Evolutionary conservation across 257 asterid species (phyloP).

Genomic region (Leptodermis oblonga): DNA sequence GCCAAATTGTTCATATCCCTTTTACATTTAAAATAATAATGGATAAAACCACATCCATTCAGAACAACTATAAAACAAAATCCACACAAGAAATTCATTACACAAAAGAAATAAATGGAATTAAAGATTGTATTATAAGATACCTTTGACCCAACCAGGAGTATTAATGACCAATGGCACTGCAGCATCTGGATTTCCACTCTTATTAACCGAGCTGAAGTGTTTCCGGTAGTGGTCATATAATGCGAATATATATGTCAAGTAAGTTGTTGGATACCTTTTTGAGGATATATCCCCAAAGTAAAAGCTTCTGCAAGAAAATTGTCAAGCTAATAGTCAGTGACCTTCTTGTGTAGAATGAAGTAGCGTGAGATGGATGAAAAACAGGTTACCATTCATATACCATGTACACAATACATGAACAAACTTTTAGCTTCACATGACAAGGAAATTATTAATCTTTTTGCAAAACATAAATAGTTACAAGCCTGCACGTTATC

Average conservation of each 20-base stretch:
- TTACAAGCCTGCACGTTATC: too few species aligned
- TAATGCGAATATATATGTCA: too few species aligned
- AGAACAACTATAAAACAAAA: background rate
- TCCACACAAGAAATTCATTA: background rate
- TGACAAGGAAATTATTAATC: background rate
- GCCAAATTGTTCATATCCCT: slow-evolving; percentile 19
- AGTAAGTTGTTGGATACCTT: too few species aligned
- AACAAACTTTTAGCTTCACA: slow-evolving; percentile 1
- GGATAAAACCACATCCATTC: background rate
- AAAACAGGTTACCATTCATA: background rate
- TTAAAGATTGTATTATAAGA: too few species aligned
- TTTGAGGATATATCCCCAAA: too few species aligned
- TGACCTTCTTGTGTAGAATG: background rate
- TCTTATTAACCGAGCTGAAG: too few species aligned
- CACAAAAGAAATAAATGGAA: slow-evolving; percentile 15
- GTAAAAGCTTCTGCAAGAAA: slow-evolving; percentile 69
- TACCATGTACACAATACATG: background rate
- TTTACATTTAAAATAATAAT: background rate
- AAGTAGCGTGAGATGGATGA: background rate
- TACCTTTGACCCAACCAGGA: too few species aligned
- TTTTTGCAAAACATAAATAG: background rate
- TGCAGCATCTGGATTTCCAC: too few species aligned
- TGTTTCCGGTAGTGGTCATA: too few species aligned
- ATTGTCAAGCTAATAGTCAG: background rate
- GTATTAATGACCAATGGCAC: too few species aligned